These are phyloP conservation scores for Phoma sp. DNA, from an alignment of 2,329 filamentous ascomycete genomes.

Conservation along the genomic window DNA sequence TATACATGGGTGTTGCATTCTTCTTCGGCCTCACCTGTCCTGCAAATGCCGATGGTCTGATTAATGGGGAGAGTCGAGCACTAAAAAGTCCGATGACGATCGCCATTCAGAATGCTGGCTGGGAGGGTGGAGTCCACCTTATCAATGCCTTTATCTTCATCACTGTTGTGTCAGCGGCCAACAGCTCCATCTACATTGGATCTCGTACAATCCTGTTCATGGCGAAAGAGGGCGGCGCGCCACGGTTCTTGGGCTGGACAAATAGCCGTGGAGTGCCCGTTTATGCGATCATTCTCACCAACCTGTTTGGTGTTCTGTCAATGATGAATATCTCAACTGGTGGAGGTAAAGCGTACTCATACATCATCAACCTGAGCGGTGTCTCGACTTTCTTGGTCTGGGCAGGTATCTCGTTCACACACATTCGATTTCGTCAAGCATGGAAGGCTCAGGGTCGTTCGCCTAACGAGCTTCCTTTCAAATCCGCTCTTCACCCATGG, in stretches of 20 bases:
- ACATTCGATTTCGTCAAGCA: conserved; percentile 74
- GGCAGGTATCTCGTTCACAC: conserved; percentile 73
- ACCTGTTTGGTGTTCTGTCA: conserved; percentile 73
- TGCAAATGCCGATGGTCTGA: conserved; percentile 68
- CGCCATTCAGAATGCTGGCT: conserved; percentile 73
- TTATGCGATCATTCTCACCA: conserved; percentile 71
- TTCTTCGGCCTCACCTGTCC: conserved; percentile 71
- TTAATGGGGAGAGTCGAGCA: conserved; percentile 68
- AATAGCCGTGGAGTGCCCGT: conserved; percentile 67
- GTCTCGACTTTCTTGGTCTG: conserved; percentile 77
- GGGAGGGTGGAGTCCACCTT: conserved; percentile 74
- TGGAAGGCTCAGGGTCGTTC: conserved; percentile 54
- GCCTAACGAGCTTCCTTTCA: conserved; percentile 57
- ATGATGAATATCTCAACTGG: conserved; percentile 77
- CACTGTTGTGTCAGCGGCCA: conserved; percentile 67
- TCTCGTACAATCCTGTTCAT: conserved; percentile 78
- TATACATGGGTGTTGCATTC: conserved; percentile 55
- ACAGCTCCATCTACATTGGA: conserved; percentile 79
- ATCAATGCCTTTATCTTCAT: conserved; percentile 72
- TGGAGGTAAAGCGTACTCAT: conserved; percentile 69
- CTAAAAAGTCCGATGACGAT: conserved; percentile 63
- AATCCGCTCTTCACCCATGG: conserved; percentile 57
- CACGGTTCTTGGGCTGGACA: conserved; percentile 72
- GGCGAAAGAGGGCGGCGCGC: conserved; percentile 76
- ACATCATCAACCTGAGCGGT: conserved; percentile 74